Evolutionary conservation across 768 basidiomycete species (phyloP).

Genomic region (Chiua virens): DNA sequence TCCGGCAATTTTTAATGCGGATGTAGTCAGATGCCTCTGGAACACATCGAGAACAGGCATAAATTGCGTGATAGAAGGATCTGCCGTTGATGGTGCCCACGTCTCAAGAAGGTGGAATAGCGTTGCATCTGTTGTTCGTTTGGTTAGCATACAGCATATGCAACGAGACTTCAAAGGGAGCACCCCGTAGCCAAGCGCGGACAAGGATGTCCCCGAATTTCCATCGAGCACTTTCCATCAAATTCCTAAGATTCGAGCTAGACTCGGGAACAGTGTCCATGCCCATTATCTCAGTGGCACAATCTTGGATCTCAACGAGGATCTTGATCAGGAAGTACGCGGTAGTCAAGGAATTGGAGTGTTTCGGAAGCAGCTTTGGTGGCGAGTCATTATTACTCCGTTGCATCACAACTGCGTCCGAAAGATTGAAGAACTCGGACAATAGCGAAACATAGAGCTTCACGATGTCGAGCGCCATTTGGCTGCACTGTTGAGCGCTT

Average conservation of each 20-base stretch:
- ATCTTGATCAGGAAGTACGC: slow-evolving; percentile 79
- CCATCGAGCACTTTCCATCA: slow-evolving; percentile 85
- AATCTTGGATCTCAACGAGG: slow-evolving; percentile 83
- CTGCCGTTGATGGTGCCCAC: slow-evolving; percentile 69
- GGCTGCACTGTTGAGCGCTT: slow-evolving; percentile 78
- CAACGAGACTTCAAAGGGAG: slow-evolving; percentile 14
- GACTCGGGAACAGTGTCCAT: slow-evolving; percentile 83
- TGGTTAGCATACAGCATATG: slow-evolving; percentile 2
- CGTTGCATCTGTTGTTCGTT: slow-evolving; percentile 64
- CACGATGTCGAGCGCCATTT: slow-evolving; percentile 86
- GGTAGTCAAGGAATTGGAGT: slow-evolving; percentile 81
- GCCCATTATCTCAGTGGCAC: slow-evolving; percentile 72
- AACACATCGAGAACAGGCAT: slow-evolving; percentile 77
- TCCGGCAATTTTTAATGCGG: slow-evolving; percentile 78
- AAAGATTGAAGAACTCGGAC: slow-evolving; percentile 83
- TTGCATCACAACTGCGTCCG: slow-evolving; percentile 72
- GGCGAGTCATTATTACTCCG: slow-evolving; percentile 37
- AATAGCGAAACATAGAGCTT: slow-evolving; percentile 82
- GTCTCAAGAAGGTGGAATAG: slow-evolving; percentile 82
- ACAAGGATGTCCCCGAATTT: slow-evolving; percentile 82
- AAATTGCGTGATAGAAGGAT: slow-evolving; percentile 70
- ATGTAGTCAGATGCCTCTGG: slow-evolving; percentile 73
- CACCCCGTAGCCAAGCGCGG: slow-evolving; percentile 81
- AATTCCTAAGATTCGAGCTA: slow-evolving; percentile 60
- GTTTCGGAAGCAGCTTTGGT: slow-evolving; percentile 62